Evolutionary conservation across 352 stramenopile species (phyloP).

Genomic region (Pythium biforme): DNA sequence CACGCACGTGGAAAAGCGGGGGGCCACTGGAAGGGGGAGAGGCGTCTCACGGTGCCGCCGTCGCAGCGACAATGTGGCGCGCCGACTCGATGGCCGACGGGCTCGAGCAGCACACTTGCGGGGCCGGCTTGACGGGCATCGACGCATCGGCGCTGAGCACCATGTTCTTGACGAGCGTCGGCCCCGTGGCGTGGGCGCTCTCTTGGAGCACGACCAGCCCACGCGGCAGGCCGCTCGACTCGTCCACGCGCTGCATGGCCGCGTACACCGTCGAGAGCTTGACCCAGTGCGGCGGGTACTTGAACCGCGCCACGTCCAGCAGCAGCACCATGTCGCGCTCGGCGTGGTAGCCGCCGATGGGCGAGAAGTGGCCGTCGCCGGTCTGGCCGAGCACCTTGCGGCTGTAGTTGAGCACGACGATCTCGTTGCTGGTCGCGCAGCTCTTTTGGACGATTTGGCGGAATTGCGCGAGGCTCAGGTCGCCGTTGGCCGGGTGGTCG

Average conservation of each 20-base stretch:
- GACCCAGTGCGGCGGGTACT: constrained; percentile 86
- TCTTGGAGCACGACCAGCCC: constrained; percentile 43
- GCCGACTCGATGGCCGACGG: constrained; percentile 30
- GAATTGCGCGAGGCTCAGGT: constrained; percentile 57
- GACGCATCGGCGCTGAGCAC: constrained; percentile 30
- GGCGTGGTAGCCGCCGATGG: constrained; percentile 93
- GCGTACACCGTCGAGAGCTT: constrained; percentile 14
- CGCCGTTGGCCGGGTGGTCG: constrained; percentile 38
- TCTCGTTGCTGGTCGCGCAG: constrained; percentile 69
- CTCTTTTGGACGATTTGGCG: constrained; percentile 67
- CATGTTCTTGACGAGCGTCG: constrained; percentile 37
- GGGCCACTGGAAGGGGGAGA: no score
- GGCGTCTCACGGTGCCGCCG: constrained; percentile 5
- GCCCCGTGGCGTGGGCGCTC: constrained; percentile 30
- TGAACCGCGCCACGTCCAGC: constrained; percentile 95
- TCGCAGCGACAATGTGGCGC: constrained; percentile 25
- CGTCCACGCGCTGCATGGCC: constrained; percentile 15
- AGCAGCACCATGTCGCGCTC: constrained; percentile 92
- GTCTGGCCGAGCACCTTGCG: constrained; percentile 92
- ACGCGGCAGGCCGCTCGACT: constrained; percentile 18
- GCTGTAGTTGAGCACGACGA: constrained; percentile 93
- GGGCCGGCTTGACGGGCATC: constrained; percentile 33
- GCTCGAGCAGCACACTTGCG: constrained; percentile 32
- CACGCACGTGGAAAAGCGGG: no score
- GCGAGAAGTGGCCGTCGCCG: constrained; percentile 96